phyloP scores from a whole-genome alignment of 768 basidiomycete species.

The Pulveroboletus sp. region DNA sequence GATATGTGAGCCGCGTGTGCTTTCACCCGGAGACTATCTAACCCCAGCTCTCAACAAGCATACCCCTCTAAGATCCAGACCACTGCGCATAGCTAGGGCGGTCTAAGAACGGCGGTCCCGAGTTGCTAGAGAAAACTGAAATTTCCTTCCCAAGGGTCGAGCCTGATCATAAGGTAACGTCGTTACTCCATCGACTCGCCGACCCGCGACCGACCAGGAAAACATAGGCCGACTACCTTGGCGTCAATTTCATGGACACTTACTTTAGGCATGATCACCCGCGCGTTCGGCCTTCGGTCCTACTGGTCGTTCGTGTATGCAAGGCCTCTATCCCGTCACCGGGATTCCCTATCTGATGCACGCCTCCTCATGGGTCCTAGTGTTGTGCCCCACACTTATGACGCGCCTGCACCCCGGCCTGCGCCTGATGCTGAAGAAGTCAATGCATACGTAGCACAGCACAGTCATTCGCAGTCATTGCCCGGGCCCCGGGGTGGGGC shows the following conservation, averaged over 20 bases:
- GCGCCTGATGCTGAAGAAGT: no score
- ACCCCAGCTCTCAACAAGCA: no score
- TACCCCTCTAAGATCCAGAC: conserved; percentile 63
- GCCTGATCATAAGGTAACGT: conserved; percentile 45
- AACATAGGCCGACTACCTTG: conserved; percentile 64
- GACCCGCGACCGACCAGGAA: background rate
- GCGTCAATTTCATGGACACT: conserved; percentile 86
- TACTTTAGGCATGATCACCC: conserved; percentile 59
- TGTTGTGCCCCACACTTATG: no score
- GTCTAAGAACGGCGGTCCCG: conserved; percentile 72
- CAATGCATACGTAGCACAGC: no score
- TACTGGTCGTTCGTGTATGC: conserved; percentile 33
- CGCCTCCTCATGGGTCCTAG: conserved; percentile 51
- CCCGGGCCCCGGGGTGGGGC: no score
- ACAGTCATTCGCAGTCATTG: no score
- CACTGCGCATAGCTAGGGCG: conserved; percentile 64
- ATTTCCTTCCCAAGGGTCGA: conserved; percentile 65
- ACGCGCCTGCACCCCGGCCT: no score
- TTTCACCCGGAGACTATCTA: no score
- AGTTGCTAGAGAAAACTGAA: conserved; percentile 65
- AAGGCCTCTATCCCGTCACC: conserved; percentile 60
- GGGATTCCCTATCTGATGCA: conserved; percentile 60
- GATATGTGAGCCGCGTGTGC: no score
- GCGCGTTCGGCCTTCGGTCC: background rate
- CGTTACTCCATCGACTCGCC: background rate